These are phyloP conservation scores for Serendipita vermifera DNA, from an alignment of 768 basidiomycete genomes.

Conservation along the genomic window DNA sequence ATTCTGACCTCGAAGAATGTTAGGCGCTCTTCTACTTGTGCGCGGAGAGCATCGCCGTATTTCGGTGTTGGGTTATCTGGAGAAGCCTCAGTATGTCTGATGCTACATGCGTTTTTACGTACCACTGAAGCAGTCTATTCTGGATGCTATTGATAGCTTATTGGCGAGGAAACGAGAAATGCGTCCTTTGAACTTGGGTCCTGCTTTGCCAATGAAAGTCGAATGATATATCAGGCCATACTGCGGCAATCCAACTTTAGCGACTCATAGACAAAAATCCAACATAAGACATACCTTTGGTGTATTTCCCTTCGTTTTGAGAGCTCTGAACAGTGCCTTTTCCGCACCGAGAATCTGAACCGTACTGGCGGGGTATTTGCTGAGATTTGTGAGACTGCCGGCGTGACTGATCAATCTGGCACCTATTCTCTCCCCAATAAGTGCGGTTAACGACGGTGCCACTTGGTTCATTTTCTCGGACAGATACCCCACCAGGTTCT, in stretches of 20 bases:
- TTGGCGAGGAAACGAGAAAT: slow-evolving; percentile 99
- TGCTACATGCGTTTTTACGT: slow-evolving; percentile 17
- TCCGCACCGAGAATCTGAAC: slow-evolving; percentile 97
- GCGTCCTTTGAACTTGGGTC: slow-evolving; percentile 88
- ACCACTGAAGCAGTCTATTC: slow-evolving; percentile 93
- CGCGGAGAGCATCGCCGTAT: slow-evolving; percentile 86
- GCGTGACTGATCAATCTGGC: slow-evolving; percentile 91
- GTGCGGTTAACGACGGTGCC: slow-evolving; percentile 81
- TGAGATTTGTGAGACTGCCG: slow-evolving; percentile 88
- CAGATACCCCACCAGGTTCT: slow-evolving; percentile 74
- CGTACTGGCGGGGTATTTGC: slow-evolving; percentile 96
- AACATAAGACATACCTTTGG: slow-evolving; percentile 53
- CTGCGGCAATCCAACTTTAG: slow-evolving; percentile 28
- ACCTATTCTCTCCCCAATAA: slow-evolving; percentile 85
- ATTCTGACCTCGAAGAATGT: slow-evolving; percentile 65
- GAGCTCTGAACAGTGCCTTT: slow-evolving; percentile 91
- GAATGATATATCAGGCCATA: slow-evolving; percentile 98
- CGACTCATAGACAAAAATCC: slow-evolving; percentile 5
- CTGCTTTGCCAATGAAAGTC: slow-evolving; percentile 90
- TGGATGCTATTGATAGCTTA: slow-evolving; percentile 93
- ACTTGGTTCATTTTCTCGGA: slow-evolving; percentile 97
- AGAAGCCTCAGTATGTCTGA: neutral
- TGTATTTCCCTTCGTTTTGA: slow-evolving; percentile 98
- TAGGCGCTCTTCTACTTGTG: slow-evolving; percentile 92
- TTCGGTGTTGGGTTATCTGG: slow-evolving; percentile 75